Conservation (phyloP, 371 early-diverging fungal species). For the Basidiobolus meristosporus region DNA sequence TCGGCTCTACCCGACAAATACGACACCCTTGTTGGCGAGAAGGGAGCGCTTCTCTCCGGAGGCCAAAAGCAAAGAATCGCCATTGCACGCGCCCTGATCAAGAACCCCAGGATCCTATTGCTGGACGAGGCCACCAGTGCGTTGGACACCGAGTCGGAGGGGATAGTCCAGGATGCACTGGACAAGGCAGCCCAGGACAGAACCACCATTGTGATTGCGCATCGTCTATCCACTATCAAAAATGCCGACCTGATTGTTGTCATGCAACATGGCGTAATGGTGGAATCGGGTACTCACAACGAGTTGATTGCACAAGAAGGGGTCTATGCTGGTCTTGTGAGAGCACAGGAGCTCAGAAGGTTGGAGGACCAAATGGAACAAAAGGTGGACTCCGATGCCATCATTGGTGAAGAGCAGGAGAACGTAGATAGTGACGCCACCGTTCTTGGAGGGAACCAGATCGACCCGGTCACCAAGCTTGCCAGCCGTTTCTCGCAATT, state of each 20-base stretch:
- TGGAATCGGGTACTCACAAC: slow-evolving; percentile 58
- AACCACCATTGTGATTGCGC: slow-evolving; percentile 87
- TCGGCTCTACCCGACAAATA: slow-evolving; percentile 46
- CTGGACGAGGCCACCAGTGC: slow-evolving; percentile 57
- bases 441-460: no score
- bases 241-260: slow-evolving; percentile 75
- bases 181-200: slow-evolving; percentile 55
- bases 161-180: slow-evolving; percentile 58
- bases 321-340: slow-evolving; percentile 20
- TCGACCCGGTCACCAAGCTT: no score
- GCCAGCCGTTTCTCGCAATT: no score
- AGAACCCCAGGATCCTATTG: slow-evolving; percentile 36
- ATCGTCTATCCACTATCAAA: slow-evolving; percentile 59
- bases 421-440: no score
- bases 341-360: no score
- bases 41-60: slow-evolving; percentile 25
- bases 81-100: slow-evolving; percentile 61
- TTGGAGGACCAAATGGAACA: no score
- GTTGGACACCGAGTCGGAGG: slow-evolving; percentile 57
- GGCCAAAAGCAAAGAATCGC: slow-evolving; percentile 41
- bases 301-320: slow-evolving; percentile 29
- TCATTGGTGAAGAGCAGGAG: no score
- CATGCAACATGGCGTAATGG: slow-evolving; percentile 42
- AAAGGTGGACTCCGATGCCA: no score
- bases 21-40: slow-evolving; percentile 47